Evolutionary conservation across 768 basidiomycete genomes (phyloP), one percentile per base, ranked within the genome.

Genomic region (Rhodocollybia butyracea): DNA sequence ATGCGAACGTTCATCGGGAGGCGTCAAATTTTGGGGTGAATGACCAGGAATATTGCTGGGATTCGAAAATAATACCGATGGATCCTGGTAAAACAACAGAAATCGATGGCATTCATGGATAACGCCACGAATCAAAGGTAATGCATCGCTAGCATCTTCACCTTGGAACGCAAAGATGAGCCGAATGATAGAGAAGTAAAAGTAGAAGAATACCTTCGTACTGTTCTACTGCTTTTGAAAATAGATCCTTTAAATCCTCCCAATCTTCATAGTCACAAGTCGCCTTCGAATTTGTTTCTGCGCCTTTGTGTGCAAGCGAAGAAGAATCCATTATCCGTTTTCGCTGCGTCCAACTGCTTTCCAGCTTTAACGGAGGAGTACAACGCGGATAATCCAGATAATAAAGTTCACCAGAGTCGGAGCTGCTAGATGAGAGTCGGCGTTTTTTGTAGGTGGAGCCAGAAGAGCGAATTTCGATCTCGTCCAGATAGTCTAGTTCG

Each of bases 91-190:
- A 27, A 68, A 67, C 27, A 74, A 59, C 53, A 85, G 72, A 59
- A 86, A 84, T n/a, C 82, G 77, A 66, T 84, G 81, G 65, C 83
- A 86, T 65, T 86, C 84, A 60, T 86, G 83, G 4, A 88, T 77
- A 47, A 86, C 81, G 5, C 78, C 85, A 29, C 86, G 77, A 41
- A 88, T 68, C 10, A 85, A 72, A 1, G 81, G 75, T 6, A 85
- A 69, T 1, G 81, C 76, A 46, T 82, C 80, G 38, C 66, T 59
- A 17, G 75, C 65, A 46, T 83, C 76, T 55, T 79, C 77, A 31
- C 62, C 78, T 82, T 55, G 32, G 55, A 46, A 38, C 26, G 17
- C 26, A 38, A n/a, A 30, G 46, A 34, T 50, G 38, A 51, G 43
- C 41, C 22, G 48, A n/a, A 51, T 34, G 31, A 32, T 8, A 36